phyloP scores from a whole-genome alignment of 2,329 filamentous ascomycete species.

The Aspergillaceae sp. region DNA sequence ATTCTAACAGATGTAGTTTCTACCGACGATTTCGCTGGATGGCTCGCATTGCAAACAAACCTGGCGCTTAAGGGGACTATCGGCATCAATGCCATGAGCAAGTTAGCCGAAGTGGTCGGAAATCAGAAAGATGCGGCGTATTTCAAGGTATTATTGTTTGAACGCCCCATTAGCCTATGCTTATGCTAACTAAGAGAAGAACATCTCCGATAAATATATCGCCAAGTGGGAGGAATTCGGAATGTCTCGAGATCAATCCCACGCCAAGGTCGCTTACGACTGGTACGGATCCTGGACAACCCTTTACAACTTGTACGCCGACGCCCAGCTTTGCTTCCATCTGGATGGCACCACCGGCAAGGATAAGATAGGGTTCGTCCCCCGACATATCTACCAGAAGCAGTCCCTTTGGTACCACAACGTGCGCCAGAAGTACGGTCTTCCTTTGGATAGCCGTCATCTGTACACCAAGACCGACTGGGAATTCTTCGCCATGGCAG shows the following conservation, averaged over 20 bases:
- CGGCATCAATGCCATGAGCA: slow-evolving; percentile 68
- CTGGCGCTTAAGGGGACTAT: slow-evolving; percentile 77
- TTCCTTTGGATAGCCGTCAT: slow-evolving; percentile 74
- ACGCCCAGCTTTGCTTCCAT: slow-evolving; percentile 74
- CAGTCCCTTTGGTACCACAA: slow-evolving; percentile 74
- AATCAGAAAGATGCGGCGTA: slow-evolving; percentile 48
- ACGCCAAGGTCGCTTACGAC: slow-evolving; percentile 72
- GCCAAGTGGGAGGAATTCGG: slow-evolving; percentile 62
- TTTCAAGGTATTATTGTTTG: slow-evolving; percentile 40
- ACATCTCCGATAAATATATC: slow-evolving; percentile 59
- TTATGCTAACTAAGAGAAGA: slow-evolving; percentile 18
- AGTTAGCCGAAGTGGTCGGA: slow-evolving; percentile 56
- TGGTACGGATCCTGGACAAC: slow-evolving; percentile 76
- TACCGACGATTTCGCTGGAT: slow-evolving; percentile 77
- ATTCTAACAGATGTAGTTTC: slow-evolving; percentile 45
- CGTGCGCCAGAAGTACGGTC: slow-evolving; percentile 71
- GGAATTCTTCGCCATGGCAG: slow-evolving; percentile 81
- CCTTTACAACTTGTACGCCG: slow-evolving; percentile 76
- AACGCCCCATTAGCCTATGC: not conserved
- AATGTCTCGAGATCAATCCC: slow-evolving; percentile 59
- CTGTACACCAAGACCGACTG: slow-evolving; percentile 84
- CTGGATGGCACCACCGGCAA: slow-evolving; percentile 37
- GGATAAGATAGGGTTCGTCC: slow-evolving; percentile 53
- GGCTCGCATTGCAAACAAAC: slow-evolving; percentile 70
- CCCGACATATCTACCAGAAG: slow-evolving; percentile 64